phyloP scores from a whole-genome alignment of 78 protist genomes.

The Trichosphaerium sp. region DNA sequence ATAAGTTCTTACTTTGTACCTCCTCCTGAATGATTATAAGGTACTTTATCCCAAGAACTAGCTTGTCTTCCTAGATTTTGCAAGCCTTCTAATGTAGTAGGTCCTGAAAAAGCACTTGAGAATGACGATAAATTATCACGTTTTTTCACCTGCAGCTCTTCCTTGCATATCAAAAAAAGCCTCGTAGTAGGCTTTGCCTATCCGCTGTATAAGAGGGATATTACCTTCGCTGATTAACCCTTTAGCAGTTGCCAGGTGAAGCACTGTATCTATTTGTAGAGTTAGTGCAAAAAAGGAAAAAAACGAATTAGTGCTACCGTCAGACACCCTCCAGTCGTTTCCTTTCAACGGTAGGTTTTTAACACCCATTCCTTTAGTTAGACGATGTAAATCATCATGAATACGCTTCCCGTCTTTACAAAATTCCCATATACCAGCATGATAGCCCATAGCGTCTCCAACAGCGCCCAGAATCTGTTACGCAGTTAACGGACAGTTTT shows the following conservation, averaged over 20 bases:
- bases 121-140: too few relatives aligned
- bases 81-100: not conserved
- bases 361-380: not conserved
- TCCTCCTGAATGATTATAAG: constrained; percentile 27
- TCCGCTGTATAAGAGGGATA: too few relatives aligned
- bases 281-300: not conserved
- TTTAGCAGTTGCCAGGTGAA: not conserved
- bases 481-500: too few relatives aligned
- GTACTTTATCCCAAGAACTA: constrained; percentile 33
- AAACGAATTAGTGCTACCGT: too few relatives aligned
- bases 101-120: too few relatives aligned
- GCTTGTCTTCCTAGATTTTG: not conserved
- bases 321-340: not conserved
- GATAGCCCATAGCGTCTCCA: constrained; percentile 55
- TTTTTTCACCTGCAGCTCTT: constrained; percentile 12
- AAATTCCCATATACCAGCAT: constrained; percentile 39
- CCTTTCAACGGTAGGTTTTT: not conserved
- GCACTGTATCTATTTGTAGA: not conserved
- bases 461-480: constrained; percentile 35
- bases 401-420: not conserved
- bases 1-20: too few relatives aligned
- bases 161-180: too few relatives aligned
- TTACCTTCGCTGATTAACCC: not conserved
- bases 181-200: too few relatives aligned
- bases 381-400: not conserved